phyloP scores from a whole-genome alignment of 345 rosid genomes.

The Salix udensis region DNA sequence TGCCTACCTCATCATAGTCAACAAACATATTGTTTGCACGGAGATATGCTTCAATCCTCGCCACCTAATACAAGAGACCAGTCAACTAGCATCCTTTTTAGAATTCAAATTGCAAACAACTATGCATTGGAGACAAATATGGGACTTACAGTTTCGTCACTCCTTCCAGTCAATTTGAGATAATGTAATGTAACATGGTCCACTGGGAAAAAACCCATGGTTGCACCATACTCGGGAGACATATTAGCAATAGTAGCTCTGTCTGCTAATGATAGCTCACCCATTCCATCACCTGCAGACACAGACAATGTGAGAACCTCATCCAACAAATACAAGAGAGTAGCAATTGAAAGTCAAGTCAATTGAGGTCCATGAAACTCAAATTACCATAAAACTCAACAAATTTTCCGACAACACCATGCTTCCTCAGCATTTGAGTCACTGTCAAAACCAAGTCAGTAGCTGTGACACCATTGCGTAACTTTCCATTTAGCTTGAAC shows the following conservation, averaged over 20 bases:
- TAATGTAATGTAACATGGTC: slow-evolving; percentile 94
- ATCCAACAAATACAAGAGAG: background rate
- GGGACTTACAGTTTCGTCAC: slow-evolving; percentile 83
- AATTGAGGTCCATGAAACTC: slow-evolving; percentile 15
- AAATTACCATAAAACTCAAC: slow-evolving; percentile 92
- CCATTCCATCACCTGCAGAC: slow-evolving; percentile 83
- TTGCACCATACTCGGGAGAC: slow-evolving; percentile 99
- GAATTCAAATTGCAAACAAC: slow-evolving; percentile 3
- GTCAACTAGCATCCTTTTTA: slow-evolving; percentile 13
- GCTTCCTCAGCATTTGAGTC: slow-evolving; percentile 97
- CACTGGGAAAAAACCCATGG: slow-evolving; percentile 99
- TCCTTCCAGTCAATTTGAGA: slow-evolving; percentile 95
- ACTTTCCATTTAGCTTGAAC: slow-evolving; percentile 82
- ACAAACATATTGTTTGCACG: slow-evolving; percentile 97
- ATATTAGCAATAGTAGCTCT: slow-evolving; percentile 98
- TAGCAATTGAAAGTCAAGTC: background rate
- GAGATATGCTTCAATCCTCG: slow-evolving; percentile 88
- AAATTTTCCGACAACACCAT: slow-evolving; percentile 98
- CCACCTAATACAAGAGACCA: slow-evolving; percentile 43
- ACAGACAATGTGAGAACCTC: slow-evolving; percentile 13
- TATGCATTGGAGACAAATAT: background rate
- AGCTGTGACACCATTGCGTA: slow-evolving; percentile 88
- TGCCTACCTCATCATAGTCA: slow-evolving; percentile 80
- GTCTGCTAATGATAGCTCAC: slow-evolving; percentile 87
- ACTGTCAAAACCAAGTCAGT: slow-evolving; percentile 96